Conservation (phyloP, 495 filamentous ascomycete genomes). For the Aspergillus carlsbadensis region DNA sequence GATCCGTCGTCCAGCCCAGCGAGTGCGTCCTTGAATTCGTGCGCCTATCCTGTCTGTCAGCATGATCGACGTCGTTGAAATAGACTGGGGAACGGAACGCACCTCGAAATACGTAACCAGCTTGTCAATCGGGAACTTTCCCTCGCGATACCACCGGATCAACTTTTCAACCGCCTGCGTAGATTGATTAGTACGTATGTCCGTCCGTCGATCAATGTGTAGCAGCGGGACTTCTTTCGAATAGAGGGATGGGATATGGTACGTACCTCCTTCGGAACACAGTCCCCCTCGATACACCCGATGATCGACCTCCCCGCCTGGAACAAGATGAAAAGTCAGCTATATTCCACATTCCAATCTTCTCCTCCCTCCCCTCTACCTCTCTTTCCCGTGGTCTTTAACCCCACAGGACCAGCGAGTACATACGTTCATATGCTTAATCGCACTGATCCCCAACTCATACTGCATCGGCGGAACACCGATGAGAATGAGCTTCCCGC, state of each 20-base stretch:
- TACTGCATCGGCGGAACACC: constrained; percentile 36
- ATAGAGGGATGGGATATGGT: too few species aligned
- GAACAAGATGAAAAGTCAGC: neutral
- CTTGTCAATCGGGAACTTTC: constrained; percentile 35
- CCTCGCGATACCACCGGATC: constrained; percentile 37
- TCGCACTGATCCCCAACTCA: constrained; percentile 14
- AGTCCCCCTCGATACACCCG: constrained; percentile 24
- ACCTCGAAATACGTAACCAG: constrained; percentile 19
- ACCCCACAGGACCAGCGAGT: neutral
- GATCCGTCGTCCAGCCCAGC: constrained; percentile 3
- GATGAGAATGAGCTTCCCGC: constrained; percentile 34
- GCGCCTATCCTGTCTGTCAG: neutral
- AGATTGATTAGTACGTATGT: too few species aligned
- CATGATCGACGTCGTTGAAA: too few species aligned
- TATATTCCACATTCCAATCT: neutral
- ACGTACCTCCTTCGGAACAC: constrained; percentile 14
- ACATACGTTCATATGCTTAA: constrained; percentile 20
- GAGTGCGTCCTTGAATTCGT: constrained; percentile 4
- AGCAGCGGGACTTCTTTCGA: too few species aligned
- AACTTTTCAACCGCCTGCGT: constrained; percentile 32
- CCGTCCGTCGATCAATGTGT: too few species aligned
- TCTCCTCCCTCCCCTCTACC: too few species aligned
- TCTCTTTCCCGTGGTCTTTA: too few species aligned
- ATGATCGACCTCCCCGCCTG: constrained; percentile 21
- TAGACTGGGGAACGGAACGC: too few species aligned